Conservation (phyloP, 2,329 filamentous ascomycete species). For the Colletotrichum agaves region DNA sequence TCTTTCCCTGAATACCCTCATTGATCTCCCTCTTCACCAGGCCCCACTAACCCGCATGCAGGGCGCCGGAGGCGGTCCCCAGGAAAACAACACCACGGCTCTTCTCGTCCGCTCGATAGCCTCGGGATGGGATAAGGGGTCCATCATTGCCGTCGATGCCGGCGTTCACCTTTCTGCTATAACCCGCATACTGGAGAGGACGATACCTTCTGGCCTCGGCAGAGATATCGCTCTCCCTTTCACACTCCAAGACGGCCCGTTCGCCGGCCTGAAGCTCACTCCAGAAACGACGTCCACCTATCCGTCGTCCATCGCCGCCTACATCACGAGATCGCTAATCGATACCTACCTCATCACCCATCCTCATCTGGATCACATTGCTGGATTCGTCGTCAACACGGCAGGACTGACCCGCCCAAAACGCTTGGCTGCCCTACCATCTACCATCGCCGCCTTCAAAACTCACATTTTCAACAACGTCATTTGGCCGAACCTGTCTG, state of each 20-base stretch:
- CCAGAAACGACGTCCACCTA: conserved; percentile 64
- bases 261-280: conserved; percentile 80
- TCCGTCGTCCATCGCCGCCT: conserved; percentile 76
- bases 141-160: conserved; percentile 91
- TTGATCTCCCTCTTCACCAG: not conserved
- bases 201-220: conserved; percentile 52
- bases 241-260: conserved; percentile 75
- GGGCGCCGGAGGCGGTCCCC: conserved; percentile 90
- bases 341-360: conserved; percentile 94
- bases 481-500: conserved; percentile 96
- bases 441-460: conserved; percentile 92
- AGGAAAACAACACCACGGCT: conserved; percentile 89
- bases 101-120: conserved; percentile 86
- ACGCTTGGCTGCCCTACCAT: conserved; percentile 84
- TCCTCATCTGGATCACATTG: conserved; percentile 95
- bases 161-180: conserved; percentile 91
- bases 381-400: conserved; percentile 92
- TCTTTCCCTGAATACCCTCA: conserved; percentile 1
- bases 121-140: conserved; percentile 83
- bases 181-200: conserved; percentile 77
- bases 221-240: conserved; percentile 57
- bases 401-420: conserved; percentile 87
- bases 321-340: conserved; percentile 82
- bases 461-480: conserved; percentile 96
- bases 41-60: conserved; percentile 49